Conservation (phyloP, 2,329 filamentous ascomycete genomes). For the Myriosclerotinia scirpicola region DNA sequence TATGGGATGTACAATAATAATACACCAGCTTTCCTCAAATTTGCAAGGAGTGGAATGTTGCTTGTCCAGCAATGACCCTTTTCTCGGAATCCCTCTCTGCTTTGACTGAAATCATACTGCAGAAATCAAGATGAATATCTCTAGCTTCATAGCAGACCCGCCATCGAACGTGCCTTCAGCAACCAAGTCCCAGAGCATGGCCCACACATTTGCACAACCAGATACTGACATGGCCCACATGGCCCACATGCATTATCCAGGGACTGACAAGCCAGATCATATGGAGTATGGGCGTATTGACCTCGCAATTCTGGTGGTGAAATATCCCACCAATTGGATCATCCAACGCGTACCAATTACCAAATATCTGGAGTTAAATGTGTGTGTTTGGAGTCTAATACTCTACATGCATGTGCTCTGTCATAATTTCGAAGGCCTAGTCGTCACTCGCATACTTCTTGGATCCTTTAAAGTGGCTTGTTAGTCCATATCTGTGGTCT, state of each 20-base stretch:
- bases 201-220: background rate
- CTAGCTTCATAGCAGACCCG: background rate
- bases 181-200: background rate
- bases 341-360: slow-evolving; percentile 30
- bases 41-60: background rate
- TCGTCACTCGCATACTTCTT: slow-evolving; percentile 64
- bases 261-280: slow-evolving; percentile 45
- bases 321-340: slow-evolving; percentile 44
- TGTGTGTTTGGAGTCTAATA: slow-evolving; percentile 20
- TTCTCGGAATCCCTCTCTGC: background rate
- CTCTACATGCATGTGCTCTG: slow-evolving; percentile 39
- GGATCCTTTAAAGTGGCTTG: slow-evolving; percentile 68
- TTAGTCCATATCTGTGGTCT: slow-evolving; percentile 58
- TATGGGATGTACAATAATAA: background rate
- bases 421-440: slow-evolving; percentile 58
- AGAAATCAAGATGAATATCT: background rate
- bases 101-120: background rate
- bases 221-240: slow-evolving; percentile 11
- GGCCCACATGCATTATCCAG: slow-evolving; percentile 10
- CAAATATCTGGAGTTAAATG: slow-evolving; percentile 19
- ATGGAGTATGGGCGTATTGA: slow-evolving; percentile 54
- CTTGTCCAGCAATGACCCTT: background rate
- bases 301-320: slow-evolving; percentile 39
- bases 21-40: background rate
- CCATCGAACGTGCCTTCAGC: background rate